These are phyloP conservation scores for Backusella australiensis DNA, from an alignment of 192 early-diverging fungal species.

Conservation along the genomic window DNA sequence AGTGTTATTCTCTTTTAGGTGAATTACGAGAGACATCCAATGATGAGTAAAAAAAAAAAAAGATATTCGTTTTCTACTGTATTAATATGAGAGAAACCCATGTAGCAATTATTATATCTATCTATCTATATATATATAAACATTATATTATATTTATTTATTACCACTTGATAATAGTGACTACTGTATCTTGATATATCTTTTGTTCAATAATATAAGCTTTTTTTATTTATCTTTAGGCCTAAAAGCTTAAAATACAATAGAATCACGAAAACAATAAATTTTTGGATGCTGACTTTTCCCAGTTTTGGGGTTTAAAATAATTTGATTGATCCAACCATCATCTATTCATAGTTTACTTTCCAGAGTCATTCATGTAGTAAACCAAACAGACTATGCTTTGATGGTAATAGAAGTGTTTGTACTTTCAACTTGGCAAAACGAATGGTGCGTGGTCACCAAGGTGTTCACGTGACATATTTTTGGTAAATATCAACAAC, in stretches of 20 bases:
- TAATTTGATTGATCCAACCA: too few species aligned
- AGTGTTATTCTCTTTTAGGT: conserved; percentile 83
- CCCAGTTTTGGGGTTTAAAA: too few species aligned
- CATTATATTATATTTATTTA: not conserved
- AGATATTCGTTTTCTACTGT: not conserved
- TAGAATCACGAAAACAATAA: too few species aligned
- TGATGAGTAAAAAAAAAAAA: not conserved
- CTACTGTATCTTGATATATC: too few species aligned
- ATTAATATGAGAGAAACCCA: not conserved
- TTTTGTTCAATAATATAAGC: not conserved
- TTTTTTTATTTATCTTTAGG: not conserved
- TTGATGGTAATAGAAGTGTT: not conserved
- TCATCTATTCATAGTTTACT: too few species aligned
- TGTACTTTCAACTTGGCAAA: too few species aligned
- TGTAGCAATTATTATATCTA: not conserved
- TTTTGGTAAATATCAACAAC: not conserved
- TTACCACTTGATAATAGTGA: not conserved
- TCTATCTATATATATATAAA: not conserved
- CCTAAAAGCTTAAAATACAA: too few species aligned
- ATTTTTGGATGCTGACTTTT: too few species aligned
- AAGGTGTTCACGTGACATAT: not conserved
- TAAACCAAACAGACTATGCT: too few species aligned
- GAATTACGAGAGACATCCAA: conserved; percentile 53
- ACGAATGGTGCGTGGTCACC: not conserved
- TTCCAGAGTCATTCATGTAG: too few species aligned